Base-by-base conservation (phyloP, 2,329 filamentous ascomycete species). In the Aaosphaeria pasadenensis region DNA sequence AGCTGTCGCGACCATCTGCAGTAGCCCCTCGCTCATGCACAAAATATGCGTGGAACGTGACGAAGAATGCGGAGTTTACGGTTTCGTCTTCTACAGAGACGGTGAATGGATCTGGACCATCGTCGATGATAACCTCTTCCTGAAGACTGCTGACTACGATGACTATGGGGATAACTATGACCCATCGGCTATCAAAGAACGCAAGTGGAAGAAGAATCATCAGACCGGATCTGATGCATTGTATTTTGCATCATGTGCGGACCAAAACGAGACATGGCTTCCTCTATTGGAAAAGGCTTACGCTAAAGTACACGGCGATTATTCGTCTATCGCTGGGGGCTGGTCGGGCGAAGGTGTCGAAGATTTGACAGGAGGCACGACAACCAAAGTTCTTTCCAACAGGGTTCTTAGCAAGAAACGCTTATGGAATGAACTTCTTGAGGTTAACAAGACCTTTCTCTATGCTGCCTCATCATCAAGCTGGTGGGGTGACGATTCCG, bases 121-220 rank as follows among this genome's bases (percentile, higher is more conserved):
- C 44, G 82, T 96, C 45, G 91, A 96, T 62, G 91, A 96, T 69
- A 94, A 95, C 69, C 78, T 96, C 0, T 95, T 88, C 65, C 80
- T 95, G 28, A 85, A 81, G 36, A 85, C 85, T 0, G 84, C 85
- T 1, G 86, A 88, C 63, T 95, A 89, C 75, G 88, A 94, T 57
- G 86, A 66, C 77, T 87, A 41, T 77, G 86, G 51, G 72, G 89
- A 41, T 77, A 88, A 57, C 79, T 90, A 66, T 81, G 89, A 64
- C 83, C 89, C 54, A 11, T 66, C 56, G 35, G 67, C 63, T 11
- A 51, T 41, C 80, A 84, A 54, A 81, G 88, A 57, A 80, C 83
- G 2, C 11, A 64, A 59, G 45, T 90, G 89, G 56, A 82, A 82
- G 36, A 83, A 82, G 57, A 83, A 80, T 1, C 81, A 87, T 59